These are phyloP conservation scores for Eucalyptus curtisii DNA, from an alignment of 345 rosid genomes.

Conservation along the genomic window DNA sequence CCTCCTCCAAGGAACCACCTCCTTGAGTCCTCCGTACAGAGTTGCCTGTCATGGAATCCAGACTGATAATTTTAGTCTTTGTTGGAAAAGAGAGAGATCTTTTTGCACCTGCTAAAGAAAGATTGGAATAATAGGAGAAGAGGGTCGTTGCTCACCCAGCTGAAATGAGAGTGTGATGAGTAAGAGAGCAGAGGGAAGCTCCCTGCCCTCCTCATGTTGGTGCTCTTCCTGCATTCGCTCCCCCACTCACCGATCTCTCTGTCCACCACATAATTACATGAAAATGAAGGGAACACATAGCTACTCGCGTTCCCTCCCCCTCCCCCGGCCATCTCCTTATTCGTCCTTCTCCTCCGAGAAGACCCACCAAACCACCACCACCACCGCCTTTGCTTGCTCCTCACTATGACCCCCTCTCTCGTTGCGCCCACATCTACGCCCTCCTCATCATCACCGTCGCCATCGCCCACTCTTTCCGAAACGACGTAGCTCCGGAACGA, in stretches of 20 bases:
- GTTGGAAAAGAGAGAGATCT: neutral
- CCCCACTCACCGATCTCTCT: slow-evolving; percentile 10
- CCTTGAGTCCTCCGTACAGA: slow-evolving; percentile 59
- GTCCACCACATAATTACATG: slow-evolving; percentile 12
- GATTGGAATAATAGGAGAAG: neutral
- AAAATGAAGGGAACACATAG: slow-evolving; percentile 39
- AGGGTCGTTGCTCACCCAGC: slow-evolving; percentile 42
- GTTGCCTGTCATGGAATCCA: slow-evolving; percentile 26
- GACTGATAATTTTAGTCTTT: neutral
- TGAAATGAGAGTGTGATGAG: slow-evolving; percentile 19
- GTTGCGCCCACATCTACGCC: neutral
- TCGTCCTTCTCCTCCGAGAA: slow-evolving; percentile 23
- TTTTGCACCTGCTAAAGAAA: neutral
- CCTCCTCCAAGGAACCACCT: slow-evolving; percentile 61
- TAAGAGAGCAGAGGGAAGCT: slow-evolving; percentile 20
- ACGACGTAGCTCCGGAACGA: slow-evolving; percentile 11
- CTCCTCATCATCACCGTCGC: neutral
- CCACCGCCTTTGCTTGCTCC: neutral
- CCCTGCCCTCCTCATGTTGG: slow-evolving; percentile 23
- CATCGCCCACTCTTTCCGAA: slow-evolving; percentile 12
- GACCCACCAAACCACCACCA: slow-evolving; percentile 7
- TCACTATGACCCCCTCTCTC: neutral
- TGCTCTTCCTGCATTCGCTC: slow-evolving; percentile 14
- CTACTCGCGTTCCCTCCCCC: slow-evolving; percentile 35
- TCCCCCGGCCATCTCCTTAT: slow-evolving; percentile 13